Conservation (phyloP, 1,284 basidiomycete species). For the Megacollybia platyphylla region DNA sequence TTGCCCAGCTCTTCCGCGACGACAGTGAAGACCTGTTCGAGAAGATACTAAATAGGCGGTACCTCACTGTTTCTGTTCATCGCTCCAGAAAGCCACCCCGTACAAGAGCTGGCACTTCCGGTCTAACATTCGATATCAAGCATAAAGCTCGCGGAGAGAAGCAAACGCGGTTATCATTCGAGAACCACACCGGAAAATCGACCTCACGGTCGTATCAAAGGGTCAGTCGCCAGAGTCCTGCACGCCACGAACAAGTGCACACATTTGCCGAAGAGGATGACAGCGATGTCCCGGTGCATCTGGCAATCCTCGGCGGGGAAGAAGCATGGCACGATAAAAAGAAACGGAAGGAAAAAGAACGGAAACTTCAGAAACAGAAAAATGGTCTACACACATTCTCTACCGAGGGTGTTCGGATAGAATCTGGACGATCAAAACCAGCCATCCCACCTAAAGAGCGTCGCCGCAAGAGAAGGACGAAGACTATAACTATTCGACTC, state of each 20-base stretch:
- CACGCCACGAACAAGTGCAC: not conserved
- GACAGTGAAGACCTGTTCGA: too few species aligned
- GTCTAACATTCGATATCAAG: too few species aligned
- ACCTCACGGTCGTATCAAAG: not conserved
- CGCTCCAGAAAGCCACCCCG: too few species aligned
- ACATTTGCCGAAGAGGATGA: not conserved
- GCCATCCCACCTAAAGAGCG: not conserved
- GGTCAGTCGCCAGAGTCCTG: not conserved
- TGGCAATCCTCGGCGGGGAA: not conserved
- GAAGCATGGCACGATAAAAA: not conserved
- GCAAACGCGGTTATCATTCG: not conserved
- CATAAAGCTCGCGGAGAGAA: too few species aligned
- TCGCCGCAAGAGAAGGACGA: not conserved
- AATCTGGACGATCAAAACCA: not conserved
- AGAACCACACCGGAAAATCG: not conserved
- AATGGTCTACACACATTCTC: constrained; percentile 5
- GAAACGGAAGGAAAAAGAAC: not conserved
- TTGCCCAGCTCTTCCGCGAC: too few species aligned
- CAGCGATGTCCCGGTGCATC: not conserved
- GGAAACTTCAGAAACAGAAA: not conserved
- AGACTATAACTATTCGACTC: constrained; percentile 1
- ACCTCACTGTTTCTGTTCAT: too few species aligned
- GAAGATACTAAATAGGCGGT: too few species aligned
- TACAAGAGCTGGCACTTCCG: too few species aligned
- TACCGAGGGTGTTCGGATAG: not conserved